Percentiles rank a stretch among this genome's conserved stretches.
Conservation (phyloP, 768 basidiomycete species). For the Pleurotus pulmonarius region DNA sequence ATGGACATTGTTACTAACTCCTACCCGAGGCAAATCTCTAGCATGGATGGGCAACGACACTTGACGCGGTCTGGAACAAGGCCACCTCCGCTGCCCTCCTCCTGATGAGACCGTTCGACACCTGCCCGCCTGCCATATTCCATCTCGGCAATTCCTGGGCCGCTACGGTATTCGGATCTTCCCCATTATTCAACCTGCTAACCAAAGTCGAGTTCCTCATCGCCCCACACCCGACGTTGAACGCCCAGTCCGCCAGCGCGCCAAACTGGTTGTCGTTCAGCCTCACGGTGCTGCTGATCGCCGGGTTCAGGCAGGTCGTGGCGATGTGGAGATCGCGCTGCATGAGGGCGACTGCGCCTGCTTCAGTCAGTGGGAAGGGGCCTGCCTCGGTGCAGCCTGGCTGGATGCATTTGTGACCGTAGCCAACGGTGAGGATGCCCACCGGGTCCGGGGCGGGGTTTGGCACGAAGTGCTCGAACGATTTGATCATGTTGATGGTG, state of each 20-base stretch:
- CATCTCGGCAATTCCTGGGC: constrained; percentile 27
- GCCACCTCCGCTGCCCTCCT: constrained; percentile 25
- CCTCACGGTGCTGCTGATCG: constrained; percentile 18
- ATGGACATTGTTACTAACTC: background rate
- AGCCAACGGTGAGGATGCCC: constrained; percentile 31
- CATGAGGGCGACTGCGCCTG: constrained; percentile 23
- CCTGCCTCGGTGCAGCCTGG: constrained; percentile 27
- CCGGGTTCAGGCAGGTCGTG: constrained; percentile 23
- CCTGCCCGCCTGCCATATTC: constrained; percentile 21
- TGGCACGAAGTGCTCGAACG: constrained; percentile 29
- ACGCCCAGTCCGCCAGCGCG: constrained; percentile 27
- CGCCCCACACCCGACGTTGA: constrained; percentile 25
- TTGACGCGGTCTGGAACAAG: constrained; percentile 26
- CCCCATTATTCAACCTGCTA: constrained; percentile 24
- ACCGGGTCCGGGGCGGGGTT: constrained; percentile 29
- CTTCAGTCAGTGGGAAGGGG: constrained; percentile 27
- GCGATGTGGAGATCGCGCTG: constrained; percentile 20
- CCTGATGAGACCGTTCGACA: constrained; percentile 22
- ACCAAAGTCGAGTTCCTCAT: constrained; percentile 22
- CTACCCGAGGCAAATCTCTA: background rate
- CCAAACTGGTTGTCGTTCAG: constrained; percentile 30
- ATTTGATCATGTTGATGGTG: constrained; percentile 25
- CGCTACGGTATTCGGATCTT: constrained; percentile 28
- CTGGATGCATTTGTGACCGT: constrained; percentile 27
- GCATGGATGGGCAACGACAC: constrained; percentile 20